These are phyloP conservation scores for Panicum hallii DNA, from an alignment of 202 grass and related monocot species.

Conservation along the genomic window DNA sequence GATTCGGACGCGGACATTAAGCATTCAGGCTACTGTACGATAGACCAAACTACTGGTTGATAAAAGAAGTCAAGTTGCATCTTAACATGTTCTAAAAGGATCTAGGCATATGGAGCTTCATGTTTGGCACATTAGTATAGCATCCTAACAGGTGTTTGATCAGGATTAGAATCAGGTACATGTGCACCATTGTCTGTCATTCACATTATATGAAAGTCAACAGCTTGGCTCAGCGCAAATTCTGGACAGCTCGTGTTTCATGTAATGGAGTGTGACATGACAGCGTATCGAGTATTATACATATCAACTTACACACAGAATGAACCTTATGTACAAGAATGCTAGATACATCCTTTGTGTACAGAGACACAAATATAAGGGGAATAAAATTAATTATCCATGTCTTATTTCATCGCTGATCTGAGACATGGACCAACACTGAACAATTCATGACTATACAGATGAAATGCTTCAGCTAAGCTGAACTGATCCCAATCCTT, in stretches of 20 bases:
- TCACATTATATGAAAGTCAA: background rate
- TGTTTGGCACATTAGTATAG: conserved; percentile 20
- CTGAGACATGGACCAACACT: conserved; percentile 18
- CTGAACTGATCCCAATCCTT: conserved; percentile 39
- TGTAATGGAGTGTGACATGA: conserved; percentile 1
- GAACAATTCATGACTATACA: conserved; percentile 35
- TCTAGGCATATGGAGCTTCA: background rate
- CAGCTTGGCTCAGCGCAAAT: background rate
- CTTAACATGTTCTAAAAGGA: background rate
- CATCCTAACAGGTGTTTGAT: background rate
- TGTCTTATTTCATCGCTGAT: conserved; percentile 12
- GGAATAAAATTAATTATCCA: conserved; percentile 13
- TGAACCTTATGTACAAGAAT: conserved; percentile 41
- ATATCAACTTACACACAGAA: conserved; percentile 25
- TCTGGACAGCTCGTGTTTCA: background rate
- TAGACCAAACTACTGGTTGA: background rate
- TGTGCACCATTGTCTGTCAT: background rate
- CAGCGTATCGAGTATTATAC: conserved; percentile 33
- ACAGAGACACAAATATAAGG: conserved; percentile 10
- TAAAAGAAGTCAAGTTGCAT: background rate
- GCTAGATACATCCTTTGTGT: background rate
- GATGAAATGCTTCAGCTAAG: conserved; percentile 51
- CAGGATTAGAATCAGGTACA: background rate
- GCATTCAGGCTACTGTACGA: background rate
- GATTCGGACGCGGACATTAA: background rate